Evolutionary conservation across 139 green algal species (phyloP), one percentile per base, ranked within the genome.

Genomic region (Chara braunii): DNA sequence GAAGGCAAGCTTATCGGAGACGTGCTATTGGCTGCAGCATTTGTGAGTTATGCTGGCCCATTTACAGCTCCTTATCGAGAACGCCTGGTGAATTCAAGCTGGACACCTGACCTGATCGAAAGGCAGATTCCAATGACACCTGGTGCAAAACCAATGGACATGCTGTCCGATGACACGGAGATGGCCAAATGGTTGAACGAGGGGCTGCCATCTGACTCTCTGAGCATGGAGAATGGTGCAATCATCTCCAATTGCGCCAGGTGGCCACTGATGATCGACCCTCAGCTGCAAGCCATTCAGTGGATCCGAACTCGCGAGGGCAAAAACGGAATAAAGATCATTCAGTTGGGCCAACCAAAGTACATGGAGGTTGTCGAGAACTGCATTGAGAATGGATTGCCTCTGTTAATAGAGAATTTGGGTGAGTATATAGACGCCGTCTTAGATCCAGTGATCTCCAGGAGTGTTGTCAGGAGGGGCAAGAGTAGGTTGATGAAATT

Each of bases 241-340:
- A 94, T 95, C 69, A 86, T 95, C 70, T 83, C 63, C 26, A 84
- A 77, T 43, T 80, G 82, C 6, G 60, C 70, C 1, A 78, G 89
- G 14, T 94, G 84, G 85, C 66, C 80, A 4, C 78, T 95, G 22
- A 86, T 95, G 73, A 90, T 95, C 34, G 89, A 95, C 74, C 89
- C 89, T 7, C 88, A 95, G 74, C 78, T 95, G 72, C 66, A 75
- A 59, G 88, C 87, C 52, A 88, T 93, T 75, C 82, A 84, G 60
- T 95, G 89, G 89, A 83, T 95, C 56, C 77, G 82, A 28, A 86
- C 83, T 58, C 59, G 75, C 2, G 89, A 95, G 75, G 75, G 85
- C 29, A 82, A 81, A n/a, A 51, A 70, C 51, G 57, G 57, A 24
- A 64, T 96, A 26, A 73, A 86, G n/a, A 83, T 94, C 59, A 81